Evolutionary conservation across 768 basidiomycete genomes (phyloP), one percentile per base, ranked within the genome.

Genomic region (Austroboletus festivus): DNA sequence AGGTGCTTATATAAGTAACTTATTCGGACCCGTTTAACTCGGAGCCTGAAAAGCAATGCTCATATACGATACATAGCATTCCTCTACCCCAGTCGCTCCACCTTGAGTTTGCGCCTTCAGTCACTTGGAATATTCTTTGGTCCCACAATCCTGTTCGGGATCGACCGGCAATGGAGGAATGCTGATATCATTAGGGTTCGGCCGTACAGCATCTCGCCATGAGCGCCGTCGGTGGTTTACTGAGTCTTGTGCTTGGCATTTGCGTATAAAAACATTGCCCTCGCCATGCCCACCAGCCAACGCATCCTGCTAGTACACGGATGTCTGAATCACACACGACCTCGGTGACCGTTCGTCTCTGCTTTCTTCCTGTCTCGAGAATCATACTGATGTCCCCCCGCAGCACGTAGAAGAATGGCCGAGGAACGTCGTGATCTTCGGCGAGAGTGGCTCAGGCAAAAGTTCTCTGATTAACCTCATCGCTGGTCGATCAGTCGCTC

Each of bases 401-500:
- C 46, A 51, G 12, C 37, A 38, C 48, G 6, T 46, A n/a, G 19
- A 28, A 52, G 46, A 18, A 37, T 28, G 55, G 15, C 24, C 52
- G 10, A 61, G 47, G 44, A 64, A 67, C 50, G 34, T 67, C 20
- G 56, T 60, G 40, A 52, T 64, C 49, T 65, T 65, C 15, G 60
- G 55, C 23, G 64, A 63, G 51, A 56, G 55, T 39, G 65, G 63
- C 3, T 56, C 71, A 33, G 62, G 68, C 24, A 75, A 77, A 51
- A 71, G 74, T 55, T 73, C 70, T n/a, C 57, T 74, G 46, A 57
- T 77, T 44, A 73, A 74, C 57, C 65, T 74, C 65, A 54, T 77
- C 38, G 59, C 59, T 45, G 61, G 59, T 58, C 73, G 48, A 61
- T 74, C 56, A 71, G 71, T 59, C 22, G 72, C 72, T 23, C 42